Evolutionary conservation across 768 basidiomycete species (phyloP).

Genomic region (Podaxis mareebaensis): DNA sequence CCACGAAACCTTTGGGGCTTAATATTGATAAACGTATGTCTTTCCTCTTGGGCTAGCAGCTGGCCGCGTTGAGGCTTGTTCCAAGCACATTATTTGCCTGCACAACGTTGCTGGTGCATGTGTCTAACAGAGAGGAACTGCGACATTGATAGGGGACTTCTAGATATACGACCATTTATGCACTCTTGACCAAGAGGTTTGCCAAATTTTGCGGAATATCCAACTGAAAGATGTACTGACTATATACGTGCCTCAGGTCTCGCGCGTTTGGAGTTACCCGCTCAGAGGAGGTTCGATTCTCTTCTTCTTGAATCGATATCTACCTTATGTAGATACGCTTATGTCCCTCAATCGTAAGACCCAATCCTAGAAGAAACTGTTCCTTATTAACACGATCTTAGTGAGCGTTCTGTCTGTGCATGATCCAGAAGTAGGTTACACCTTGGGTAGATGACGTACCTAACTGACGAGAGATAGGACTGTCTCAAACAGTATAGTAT

Average conservation of each 20-base stretch:
- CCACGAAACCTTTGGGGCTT: too few species aligned
- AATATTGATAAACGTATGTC: too few species aligned
- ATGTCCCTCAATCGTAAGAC: conserved; percentile 32
- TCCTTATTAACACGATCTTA: not conserved
- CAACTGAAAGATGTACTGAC: not conserved
- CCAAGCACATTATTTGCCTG: too few species aligned
- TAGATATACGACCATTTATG: conserved; percentile 38
- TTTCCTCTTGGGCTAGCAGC: too few species aligned
- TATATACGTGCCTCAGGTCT: conserved; percentile 24
- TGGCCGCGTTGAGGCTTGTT: too few species aligned
- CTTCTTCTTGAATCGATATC: conserved; percentile 41
- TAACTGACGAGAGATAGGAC: conserved; percentile 18
- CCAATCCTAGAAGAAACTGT: not conserved
- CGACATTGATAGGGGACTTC: not conserved
- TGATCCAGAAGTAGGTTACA: conserved; percentile 23
- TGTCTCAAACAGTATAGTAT: conserved; percentile 29
- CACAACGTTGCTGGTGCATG: too few species aligned
- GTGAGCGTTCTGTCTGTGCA: conserved; percentile 17
- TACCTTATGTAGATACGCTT: conserved; percentile 39
- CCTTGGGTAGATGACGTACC: not conserved
- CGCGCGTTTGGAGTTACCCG: conserved; percentile 34
- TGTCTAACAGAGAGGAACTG: too few species aligned
- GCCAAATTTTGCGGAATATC: not conserved
- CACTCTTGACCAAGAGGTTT: conserved; percentile 37
- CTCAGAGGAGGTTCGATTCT: conserved; percentile 31